Base-by-base conservation (phyloP, 2,329 filamentous ascomycete genomes). In the Calonectria crousiana region DNA sequence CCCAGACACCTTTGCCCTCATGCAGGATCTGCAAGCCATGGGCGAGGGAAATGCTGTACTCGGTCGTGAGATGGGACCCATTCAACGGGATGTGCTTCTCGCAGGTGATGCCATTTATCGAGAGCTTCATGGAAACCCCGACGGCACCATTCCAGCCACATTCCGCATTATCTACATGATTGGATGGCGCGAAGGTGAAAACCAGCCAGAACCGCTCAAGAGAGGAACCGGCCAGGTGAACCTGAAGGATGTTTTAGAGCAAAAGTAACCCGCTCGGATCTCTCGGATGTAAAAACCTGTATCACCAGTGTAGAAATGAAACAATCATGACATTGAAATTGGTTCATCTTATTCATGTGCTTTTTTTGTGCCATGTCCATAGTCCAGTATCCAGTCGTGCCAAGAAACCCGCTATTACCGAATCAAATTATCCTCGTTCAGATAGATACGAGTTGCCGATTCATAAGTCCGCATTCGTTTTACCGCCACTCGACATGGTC, bases 161-260 rank as follows among this genome's bases (percentile, higher is more conserved):
- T 99, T 98, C 83, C 91, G 97, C 78, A 90, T 98, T 79, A 98
- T 99, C 75, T 98, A 97, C 84, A 98, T 98, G 96, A 99, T 99
- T 85, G 97, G 97, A 0, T 99, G 97, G 97, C 97, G 96, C 83
- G 94, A 96, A 78, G 93, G 94, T 2, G 90, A 90, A 36, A 91
- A 93, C 68, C 96, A 98, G 85, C 89, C 93, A 2, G 89, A 96
- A 85, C 96, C 97, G 6, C 86, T 98, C 72, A 86, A 93, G 77
- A 91, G 97, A 78, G 97, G 97, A 0, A 98, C 93, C 77, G 97
- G 95, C 13, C 89, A 98, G 82, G 87, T 98, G 52, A 98, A 94
- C 84, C 89, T 99, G 76, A 98, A 97, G 84, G 96, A 98, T 84
- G 88, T 98, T 23, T 80, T 92, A 52, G 88, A 91, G 80, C 84